Base-by-base conservation (phyloP, 768 basidiomycete species). In the Phlegmacium glaucopus region DNA sequence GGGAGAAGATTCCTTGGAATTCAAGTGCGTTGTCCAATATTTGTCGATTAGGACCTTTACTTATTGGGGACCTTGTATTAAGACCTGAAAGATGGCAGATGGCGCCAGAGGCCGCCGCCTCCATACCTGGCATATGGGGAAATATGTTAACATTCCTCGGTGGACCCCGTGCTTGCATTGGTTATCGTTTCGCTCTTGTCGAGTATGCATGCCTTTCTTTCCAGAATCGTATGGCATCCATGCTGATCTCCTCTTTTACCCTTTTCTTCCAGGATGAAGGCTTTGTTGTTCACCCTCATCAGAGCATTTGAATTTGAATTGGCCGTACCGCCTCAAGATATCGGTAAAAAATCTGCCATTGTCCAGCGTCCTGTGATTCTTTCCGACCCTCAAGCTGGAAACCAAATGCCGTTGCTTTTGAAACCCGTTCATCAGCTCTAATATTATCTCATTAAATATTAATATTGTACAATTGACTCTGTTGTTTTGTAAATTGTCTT, bases 11-110 rank as follows among this genome's bases (percentile, higher is more conserved):
- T 77, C 81, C 1, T 41, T 48, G n/a, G 76, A 80, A 39, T 88
- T 86, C 72, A 78, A 62, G 83, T 81, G 45, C 9, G 57, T 51
- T 22, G 22, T 22, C 22, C 22, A 22, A 22, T 22, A 22, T 22
- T 22, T 22, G 22, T 22, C 22, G 2, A 22, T 22, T n/a, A 5
- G 22, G 22, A 22, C 22, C 22, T 22, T 22, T 22, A 22, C 22
- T 22, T 22, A 22, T 22, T n/a, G 5, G 5, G 3, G 22, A 22
- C 22, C 22, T 22, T 22, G 2, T n/a, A n/a, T 44, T 17, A 49
- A 86, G 82, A 53, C 85, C 85, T 0, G 85, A 86, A 52, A 71
- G 85, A 1, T 88, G 85, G 85, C 58, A 67, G 12, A 54, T 67
- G 2, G 29, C 70, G 8, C 80, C 83, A 0, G 71, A 75, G 15